A percentile compares a stretch with the other conserved stretches of the same genome.
phyloP scores from a whole-genome alignment of 2,329 filamentous ascomycete species.

The Fusarium sp. region DNA sequence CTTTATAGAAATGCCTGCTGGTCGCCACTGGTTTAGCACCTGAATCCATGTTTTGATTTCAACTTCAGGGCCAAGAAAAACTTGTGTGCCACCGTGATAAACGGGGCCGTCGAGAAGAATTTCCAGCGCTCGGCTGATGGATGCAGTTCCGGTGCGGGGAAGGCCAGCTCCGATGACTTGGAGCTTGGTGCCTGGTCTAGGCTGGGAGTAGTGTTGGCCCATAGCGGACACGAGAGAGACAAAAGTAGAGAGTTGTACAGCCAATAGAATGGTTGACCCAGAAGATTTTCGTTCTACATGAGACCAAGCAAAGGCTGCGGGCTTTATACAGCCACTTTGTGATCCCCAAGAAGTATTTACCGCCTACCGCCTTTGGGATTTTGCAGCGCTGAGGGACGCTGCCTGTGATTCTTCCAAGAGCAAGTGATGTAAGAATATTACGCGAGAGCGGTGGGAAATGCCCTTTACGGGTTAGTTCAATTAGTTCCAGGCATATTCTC shows the following conservation, averaged over 20 bases:
- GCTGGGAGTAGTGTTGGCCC: not conserved
- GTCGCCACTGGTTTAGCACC: not conserved
- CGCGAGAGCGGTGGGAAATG: not conserved
- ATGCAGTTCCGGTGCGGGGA: not conserved
- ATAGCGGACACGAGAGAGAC: rapidly evolving
- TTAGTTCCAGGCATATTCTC: not conserved
- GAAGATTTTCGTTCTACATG: too few species aligned
- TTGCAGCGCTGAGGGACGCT: not conserved
- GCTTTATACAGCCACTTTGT: not conserved
- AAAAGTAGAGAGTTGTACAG: rapidly evolving
- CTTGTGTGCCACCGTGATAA: not conserved
- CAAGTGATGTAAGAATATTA: not conserved
- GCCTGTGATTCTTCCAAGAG: rapidly evolving
- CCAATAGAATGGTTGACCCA: not conserved
- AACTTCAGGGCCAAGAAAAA: rapidly evolving
- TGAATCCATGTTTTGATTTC: not conserved
- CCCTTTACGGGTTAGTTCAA: not conserved
- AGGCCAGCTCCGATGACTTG: not conserved
- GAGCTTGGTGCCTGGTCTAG: not conserved
- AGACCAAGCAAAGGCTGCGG: not conserved
- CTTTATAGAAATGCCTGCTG: not conserved
- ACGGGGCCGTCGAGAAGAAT: not conserved
- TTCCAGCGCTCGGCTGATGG: not conserved
- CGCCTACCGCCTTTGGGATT: not conserved
- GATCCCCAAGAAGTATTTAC: not conserved